Evolutionary conservation across 768 basidiomycete species (phyloP), one percentile per base, ranked within the genome.

Genomic region (Suillus weaverae): DNA sequence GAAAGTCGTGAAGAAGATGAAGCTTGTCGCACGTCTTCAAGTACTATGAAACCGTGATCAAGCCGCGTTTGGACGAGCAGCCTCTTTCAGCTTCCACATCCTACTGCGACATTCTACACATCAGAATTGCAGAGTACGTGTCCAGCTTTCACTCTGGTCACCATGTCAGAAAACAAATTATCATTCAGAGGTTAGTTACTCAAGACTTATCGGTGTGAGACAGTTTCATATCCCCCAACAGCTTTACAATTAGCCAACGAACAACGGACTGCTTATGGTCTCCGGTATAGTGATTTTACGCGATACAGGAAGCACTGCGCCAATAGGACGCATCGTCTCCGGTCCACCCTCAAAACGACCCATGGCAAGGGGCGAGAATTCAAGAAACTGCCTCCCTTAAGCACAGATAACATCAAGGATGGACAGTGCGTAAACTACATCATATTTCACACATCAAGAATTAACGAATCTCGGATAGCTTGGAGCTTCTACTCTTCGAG

Each of bases 231-330:
- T 50, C 22, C 50, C 55, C 50, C 51, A n/a, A 57, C 67, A 97
- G 95, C 94, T 30, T 83, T 97, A 44, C 88, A 89, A 72, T 83
- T 94, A 61, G 87, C 86, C 44, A 95, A 96, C 74, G 90, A 94
- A 73, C 94, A 97, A 72, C 88, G 97, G 63, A 94, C 84, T 68
- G 88, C 92, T 4, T 97, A 96, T 75, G 97, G 97, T 7, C 79
- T 97, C 67, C 88, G 96, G 67, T 95, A 94, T 73, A 92, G 90
- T 72, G 96, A 99, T 74, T 90, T 88, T 75, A 80, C 83, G 61
- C 88, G 95, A 60, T 98, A 98, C 79, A 94, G 95, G 70, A 94
- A 94, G 70, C 95, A 99, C 71, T 97, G 95, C 74, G 88, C 91
- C 7, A 94, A 95, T 74, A 88, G 92, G 71, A 91, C 95, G 0